Base-by-base conservation (phyloP, 768 basidiomycete genomes). In the Lentinula raphanica region DNA sequence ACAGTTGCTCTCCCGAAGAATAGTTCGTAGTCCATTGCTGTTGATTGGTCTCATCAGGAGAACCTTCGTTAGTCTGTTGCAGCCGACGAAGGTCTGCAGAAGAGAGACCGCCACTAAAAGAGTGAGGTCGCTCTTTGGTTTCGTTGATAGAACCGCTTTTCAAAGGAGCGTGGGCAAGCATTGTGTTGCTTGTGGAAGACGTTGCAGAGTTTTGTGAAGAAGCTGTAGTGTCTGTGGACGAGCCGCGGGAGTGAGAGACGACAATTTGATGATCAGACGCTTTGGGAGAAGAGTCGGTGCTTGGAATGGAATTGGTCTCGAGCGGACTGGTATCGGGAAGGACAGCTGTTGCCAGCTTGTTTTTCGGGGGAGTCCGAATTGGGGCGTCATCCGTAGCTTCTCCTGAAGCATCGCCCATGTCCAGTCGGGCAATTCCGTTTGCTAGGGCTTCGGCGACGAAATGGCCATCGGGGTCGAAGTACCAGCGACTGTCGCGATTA, bases 71-170 rank as follows among this genome's bases (percentile, higher is more conserved):
- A 28, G 77, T 83, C 65, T 88, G 86, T 68, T 88, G 87, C 57
- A 92, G 74, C 65, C 88, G 87, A 62, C 85, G 84, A 57, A 91
- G 75, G 63, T 92, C 89, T 48, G 87, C 85, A 49, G 73, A 79
- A 5, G 90, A 88, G 48, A 91, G 73, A 28, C 87, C 88, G 42
- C 90, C 90, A 60, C 86, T 90, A 68, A 89, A 91, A 0, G 89
- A 91, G 67, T 88, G 89, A 15, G 89, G 89, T 55, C 89, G 81
- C 67, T 89, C 90, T 68, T 88, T 87, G 49, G 82, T 74, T 67
- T 90, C 88, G 56, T 71, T 71, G 55, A 76, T 63, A 45, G 77
- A 71, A 36, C 74, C 76, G 40, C 54, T 71, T 70, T 86, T 87
- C 63, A 84, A 71, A 59, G 82, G 76, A 53, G 78, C 75, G 63